Percentiles rank a stretch among this genome's conserved stretches.
Evolutionary conservation across 345 rosid genomes (phyloP).

Genomic region (Rhizophora mangle): DNA sequence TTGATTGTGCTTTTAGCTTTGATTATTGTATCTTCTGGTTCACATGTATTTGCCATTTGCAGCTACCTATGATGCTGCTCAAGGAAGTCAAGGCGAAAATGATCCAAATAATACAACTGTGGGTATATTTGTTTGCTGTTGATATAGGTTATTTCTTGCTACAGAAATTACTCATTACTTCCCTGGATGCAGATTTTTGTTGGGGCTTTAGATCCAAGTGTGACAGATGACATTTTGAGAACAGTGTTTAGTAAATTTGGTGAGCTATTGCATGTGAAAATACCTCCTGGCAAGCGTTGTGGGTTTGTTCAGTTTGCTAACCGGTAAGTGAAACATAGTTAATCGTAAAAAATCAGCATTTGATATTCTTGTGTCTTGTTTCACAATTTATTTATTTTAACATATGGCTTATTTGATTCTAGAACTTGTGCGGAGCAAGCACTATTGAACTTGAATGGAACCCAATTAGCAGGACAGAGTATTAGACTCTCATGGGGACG

Average conservation of each 20-base stretch:
- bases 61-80: conserved; percentile 69
- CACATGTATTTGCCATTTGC: conserved; percentile 47
- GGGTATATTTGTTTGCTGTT: conserved; percentile 42
- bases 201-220: conserved; percentile 86
- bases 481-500: conserved; percentile 98
- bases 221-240: conserved; percentile 78
- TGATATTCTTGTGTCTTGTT: not conserved
- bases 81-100: conserved; percentile 74
- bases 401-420: conserved; percentile 10
- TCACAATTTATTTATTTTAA: not conserved
- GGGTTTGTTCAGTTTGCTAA: conserved; percentile 94
- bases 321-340: conserved; percentile 41
- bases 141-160: conserved; percentile 5
- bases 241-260: conserved; percentile 83
- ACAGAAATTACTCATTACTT: conserved; percentile 20
- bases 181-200: conserved; percentile 67
- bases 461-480: conserved; percentile 78
- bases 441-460: conserved; percentile 64
- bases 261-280: conserved; percentile 88
- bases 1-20: not conserved
- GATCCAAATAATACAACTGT: conserved; percentile 97
- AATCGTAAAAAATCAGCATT: not conserved
- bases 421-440: conserved; percentile 90
- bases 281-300: conserved; percentile 90
- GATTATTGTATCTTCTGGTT: conserved; percentile 11